Base-by-base conservation (phyloP, 352 stramenopile genomes). In the Globisporangium paddicum region DNA sequence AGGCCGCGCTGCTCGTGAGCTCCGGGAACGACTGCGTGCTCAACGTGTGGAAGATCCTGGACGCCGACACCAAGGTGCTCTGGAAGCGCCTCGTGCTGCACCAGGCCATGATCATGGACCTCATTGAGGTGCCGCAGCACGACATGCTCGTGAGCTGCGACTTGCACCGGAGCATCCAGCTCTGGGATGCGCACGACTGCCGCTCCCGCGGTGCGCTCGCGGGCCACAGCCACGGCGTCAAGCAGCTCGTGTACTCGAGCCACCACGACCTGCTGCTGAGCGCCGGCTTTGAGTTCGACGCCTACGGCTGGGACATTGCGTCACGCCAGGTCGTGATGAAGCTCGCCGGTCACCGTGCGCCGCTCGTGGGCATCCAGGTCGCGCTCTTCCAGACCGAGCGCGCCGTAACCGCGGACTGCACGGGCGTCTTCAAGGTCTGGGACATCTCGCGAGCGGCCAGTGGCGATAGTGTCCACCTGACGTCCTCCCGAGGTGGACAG, bases 141-240 rank as follows among this genome's bases (percentile, higher is more conserved):
- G 82, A 90, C 47, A 52, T 96, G 35, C 41, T 96, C 2, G 77
- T 80, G 23, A 94, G 74, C 45, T 93, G 84, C 49, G 80, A 89
- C 59, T 69, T 96, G 2, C 72, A 86, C 16, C 65, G 73, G n/a
- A 75, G 52, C 7, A 82, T 96, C 45, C 68, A 86, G 50, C 63
- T 96, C 5, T 96, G 87, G 87, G 86, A 93, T 51, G 66, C 93
- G 25, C 75, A 86, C 14, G 82, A 93, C 44, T 87, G 79, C n/a
- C 72, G 79, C 0, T 44, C 59, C 9, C 77, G 83, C 1, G 86
- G 85, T 0, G 53, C 70, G 10, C 76, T 96, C 4, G 28, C 73
- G 0, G 79, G 69, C 2, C 87, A 96, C 55, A 75, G 65, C 3
- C 72, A 78, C 26, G 86, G 85, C 16, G 76, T 96, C 55, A 82